Base-by-base conservation (phyloP, 108 stramenopile species). In the Cylindrotheca fusiformis region DNA sequence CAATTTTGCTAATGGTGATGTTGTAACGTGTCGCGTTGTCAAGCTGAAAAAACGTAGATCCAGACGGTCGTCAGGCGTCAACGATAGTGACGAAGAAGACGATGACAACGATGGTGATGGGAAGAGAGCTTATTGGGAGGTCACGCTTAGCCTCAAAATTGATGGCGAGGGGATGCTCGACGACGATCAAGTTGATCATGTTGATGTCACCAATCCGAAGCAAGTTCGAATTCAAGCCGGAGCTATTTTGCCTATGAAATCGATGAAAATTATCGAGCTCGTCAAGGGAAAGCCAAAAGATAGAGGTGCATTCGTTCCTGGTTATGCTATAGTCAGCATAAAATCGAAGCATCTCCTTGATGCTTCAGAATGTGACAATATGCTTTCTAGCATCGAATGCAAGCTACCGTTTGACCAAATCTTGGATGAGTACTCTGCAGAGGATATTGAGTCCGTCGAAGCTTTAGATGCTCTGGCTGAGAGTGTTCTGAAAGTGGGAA, bases 381-480 rank as follows among this genome's bases (percentile, higher is more conserved):
- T 62, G 60, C 66, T 65, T 12, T 31, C 51, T 32, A 54, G 28
- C 25, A 54, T 72, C 26, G 87, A 90, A 47, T 88, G 85, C 71
- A 90, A 90, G 55, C 71, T 94, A 12, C 83, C 92, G 4, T 94
- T 71, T 55, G 87, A 88, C 52, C 88, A 94, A 23, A 53, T 94
- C 8, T 33, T 87, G 53, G 92, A 94, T 55, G 57, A 77, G 0
- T 90, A 85, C 52, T 75, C 80, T 19, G 60, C 67, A 32, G 71
- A 81, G 10, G 75, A 79, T 24, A 62, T 80, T 17, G 82, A 63
- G 22, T 74, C 84, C 49, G 76, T 84, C 2, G 63, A 72, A 25
- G 77, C 75, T 46, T 33, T 91, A 3, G 86, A 94, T 68, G 70
- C 61, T 1, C 58, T 90, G 48, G 88, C 84, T 1, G 52, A 71